Conservation (phyloP, 176 grass and related monocot species). For the Paspalum vaginatum region DNA sequence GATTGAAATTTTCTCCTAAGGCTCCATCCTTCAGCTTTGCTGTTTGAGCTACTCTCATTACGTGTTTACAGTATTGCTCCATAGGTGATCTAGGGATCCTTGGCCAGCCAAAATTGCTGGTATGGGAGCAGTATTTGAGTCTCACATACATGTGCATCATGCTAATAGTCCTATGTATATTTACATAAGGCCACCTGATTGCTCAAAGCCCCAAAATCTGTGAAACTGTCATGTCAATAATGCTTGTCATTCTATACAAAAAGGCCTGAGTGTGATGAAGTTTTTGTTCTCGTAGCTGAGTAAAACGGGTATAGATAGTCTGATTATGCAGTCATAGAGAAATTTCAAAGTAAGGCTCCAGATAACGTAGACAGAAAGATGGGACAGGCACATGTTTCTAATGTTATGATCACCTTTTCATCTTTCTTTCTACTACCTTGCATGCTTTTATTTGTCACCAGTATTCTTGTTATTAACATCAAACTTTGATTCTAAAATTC, state of each 20-base stretch:
- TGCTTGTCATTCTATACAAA: neutral
- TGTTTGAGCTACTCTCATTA: neutral
- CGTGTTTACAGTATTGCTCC: neutral
- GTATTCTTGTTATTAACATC: constrained; percentile 7
- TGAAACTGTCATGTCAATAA: constrained; percentile 30
- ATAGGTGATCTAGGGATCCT: neutral
- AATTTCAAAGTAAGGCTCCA: constrained; percentile 12
- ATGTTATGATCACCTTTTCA: neutral
- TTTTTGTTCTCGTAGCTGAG: constrained; percentile 18
- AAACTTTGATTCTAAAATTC: constrained; percentile 15
- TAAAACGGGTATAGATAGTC: constrained; percentile 2
- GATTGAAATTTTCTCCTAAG: neutral
- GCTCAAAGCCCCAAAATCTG: constrained; percentile 10
- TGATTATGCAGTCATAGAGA: constrained; percentile 31
- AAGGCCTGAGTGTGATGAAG: neutral
- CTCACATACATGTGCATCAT: neutral
- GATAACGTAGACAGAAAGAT: constrained; percentile 3
- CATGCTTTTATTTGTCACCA: constrained; percentile 17
- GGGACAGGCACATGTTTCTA: neutral
- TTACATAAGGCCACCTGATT: constrained; percentile 1
- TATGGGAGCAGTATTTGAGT: constrained; percentile 9
- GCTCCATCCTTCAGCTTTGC: neutral
- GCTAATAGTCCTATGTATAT: constrained; percentile 1
- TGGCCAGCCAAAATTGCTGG: constrained; percentile 13
- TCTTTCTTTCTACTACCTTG: neutral